phyloP scores from a whole-genome alignment of 73 alveolate genomes.

The Paramecium pentaurelia region DNA sequence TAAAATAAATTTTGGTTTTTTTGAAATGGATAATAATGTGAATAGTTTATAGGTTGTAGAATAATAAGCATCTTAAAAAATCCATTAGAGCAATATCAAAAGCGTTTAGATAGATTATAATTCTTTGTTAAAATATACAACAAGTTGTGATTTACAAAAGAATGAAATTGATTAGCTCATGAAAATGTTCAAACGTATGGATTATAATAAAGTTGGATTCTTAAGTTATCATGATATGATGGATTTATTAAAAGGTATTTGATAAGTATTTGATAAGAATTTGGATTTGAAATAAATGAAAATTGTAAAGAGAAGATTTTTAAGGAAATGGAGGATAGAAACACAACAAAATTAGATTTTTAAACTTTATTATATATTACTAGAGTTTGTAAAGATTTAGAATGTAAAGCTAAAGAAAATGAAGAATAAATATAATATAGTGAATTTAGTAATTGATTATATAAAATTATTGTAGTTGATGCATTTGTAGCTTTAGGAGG shows the following conservation, averaged over 20 bases:
- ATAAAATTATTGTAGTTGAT: slow-evolving; percentile 59
- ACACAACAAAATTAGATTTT: neutral
- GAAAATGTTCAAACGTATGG: slow-evolving; percentile 13
- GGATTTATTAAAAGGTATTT: neutral
- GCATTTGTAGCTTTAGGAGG: slow-evolving; percentile 86
- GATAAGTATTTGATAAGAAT: neutral
- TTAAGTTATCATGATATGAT: neutral
- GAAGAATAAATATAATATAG: neutral
- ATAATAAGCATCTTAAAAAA: neutral
- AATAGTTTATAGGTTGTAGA: neutral
- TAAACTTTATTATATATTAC: neutral
- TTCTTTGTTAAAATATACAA: neutral
- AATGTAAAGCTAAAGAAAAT: neutral
- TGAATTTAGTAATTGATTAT: neutral
- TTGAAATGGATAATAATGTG: neutral
- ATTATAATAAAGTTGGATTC: neutral
- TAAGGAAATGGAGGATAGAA: slow-evolving; percentile 21
- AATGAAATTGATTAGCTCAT: neutral
- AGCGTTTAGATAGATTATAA: neutral
- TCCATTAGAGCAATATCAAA: neutral
- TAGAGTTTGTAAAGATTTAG: neutral
- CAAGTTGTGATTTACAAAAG: neutral
- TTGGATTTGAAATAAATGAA: neutral
- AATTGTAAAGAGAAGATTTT: neutral
- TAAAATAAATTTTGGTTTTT: neutral